Percentiles rank a stretch among this genome's conserved stretches.
Conservation (phyloP, 345 rosid species). For the Hibiscus tridactylites region DNA sequence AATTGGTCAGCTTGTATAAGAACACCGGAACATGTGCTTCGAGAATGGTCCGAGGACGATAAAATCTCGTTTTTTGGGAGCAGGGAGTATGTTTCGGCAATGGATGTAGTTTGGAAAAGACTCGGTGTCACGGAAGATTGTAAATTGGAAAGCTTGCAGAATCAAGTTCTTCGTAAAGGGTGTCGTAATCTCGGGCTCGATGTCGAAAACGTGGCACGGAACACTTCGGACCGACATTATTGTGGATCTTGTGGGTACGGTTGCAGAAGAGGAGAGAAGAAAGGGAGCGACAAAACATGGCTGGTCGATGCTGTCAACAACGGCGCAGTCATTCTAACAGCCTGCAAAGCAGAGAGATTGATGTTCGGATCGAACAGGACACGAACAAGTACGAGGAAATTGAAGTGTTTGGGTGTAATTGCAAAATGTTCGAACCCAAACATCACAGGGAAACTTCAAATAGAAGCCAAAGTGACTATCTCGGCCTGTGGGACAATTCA, state of each 20-base stretch:
- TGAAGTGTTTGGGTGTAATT: constrained; percentile 67
- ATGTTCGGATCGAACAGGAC: constrained; percentile 29
- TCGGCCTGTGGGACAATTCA: constrained; percentile 74
- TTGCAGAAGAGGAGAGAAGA: constrained; percentile 72
- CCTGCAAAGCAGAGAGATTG: constrained; percentile 76
- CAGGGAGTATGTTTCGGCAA: constrained; percentile 45
- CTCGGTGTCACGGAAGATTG: constrained; percentile 66
- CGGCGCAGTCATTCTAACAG: constrained; percentile 67
- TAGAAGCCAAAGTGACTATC: constrained; percentile 72
- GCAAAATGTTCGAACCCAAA: constrained; percentile 30
- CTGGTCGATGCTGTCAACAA: constrained; percentile 64
- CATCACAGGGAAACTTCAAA: constrained; percentile 34
- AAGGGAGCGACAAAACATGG: constrained; percentile 77
- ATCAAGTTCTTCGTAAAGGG: constrained; percentile 65
- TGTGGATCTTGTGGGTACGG: constrained; percentile 87
- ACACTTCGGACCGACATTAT: constrained; percentile 65
- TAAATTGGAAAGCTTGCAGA: constrained; percentile 54
- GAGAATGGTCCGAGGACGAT: constrained; percentile 56
- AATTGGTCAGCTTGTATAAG: constrained; percentile 88
- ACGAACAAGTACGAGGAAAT: constrained; percentile 18
- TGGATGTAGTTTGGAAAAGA: constrained; percentile 62
- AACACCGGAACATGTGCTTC: constrained; percentile 55
- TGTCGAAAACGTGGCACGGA: constrained; percentile 42
- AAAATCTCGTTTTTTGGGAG: constrained; percentile 38
- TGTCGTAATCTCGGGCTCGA: constrained; percentile 56